phyloP scores from a whole-genome alignment of 75 land plant species.

The Sequoia sempervirens region DNA sequence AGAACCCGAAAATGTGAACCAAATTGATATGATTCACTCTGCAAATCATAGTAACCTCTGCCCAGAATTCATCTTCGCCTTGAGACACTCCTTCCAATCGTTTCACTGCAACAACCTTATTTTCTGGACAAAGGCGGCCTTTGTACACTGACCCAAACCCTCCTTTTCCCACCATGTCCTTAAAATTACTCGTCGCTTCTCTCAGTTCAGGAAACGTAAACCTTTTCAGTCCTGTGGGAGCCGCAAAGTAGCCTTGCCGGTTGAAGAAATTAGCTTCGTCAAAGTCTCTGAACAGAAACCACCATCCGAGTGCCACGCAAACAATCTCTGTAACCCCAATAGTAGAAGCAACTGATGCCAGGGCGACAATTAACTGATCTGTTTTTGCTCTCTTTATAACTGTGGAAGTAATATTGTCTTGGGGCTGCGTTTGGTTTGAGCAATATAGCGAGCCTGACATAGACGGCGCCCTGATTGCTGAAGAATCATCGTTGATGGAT shows the following conservation, averaged over 20 bases:
- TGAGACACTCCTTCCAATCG: not conserved
- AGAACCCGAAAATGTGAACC: slow-evolving; percentile 29
- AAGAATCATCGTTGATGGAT: not conserved
- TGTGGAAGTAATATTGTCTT: too few species aligned
- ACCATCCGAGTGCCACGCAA: slow-evolving; percentile 25
- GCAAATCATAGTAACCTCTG: slow-evolving; percentile 40
- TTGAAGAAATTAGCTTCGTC: not conserved
- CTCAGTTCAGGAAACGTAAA: slow-evolving; percentile 50
- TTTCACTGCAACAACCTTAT: slow-evolving; percentile 18
- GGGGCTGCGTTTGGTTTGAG: too few species aligned
- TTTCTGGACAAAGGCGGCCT: slow-evolving; percentile 9
- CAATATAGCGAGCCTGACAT: too few species aligned
- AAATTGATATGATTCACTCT: slow-evolving; percentile 31
- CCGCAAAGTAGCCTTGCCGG: too few species aligned
- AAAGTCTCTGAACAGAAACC: slow-evolving; percentile 11
- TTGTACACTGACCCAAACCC: slow-evolving; percentile 17
- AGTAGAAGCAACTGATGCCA: slow-evolving; percentile 18
- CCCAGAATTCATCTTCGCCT: slow-evolving; percentile 24
- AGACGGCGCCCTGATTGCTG: not conserved
- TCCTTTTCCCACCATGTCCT: slow-evolving; percentile 14
- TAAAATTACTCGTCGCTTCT: slow-evolving; percentile 42
- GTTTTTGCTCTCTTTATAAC: not conserved
- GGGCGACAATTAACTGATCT: not conserved
- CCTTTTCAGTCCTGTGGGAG: slow-evolving; percentile 24
- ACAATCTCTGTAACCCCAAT: slow-evolving; percentile 24